Percentiles rank a stretch among this genome's conserved stretches.
Conservation (phyloP, 1,139 yeast genomes). For the Blastobotrys arbuscula region DNA sequence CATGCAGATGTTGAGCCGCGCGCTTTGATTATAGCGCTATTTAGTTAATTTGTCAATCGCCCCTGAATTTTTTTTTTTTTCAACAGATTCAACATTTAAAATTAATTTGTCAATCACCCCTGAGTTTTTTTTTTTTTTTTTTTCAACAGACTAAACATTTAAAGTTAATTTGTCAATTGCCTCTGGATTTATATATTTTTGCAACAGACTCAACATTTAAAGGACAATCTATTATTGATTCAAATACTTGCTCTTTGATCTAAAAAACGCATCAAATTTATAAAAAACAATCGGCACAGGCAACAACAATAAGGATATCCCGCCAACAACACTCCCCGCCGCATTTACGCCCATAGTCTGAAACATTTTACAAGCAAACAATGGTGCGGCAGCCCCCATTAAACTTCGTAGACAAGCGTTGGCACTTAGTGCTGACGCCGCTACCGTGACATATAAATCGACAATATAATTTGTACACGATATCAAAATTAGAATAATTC, state of each 20-base stretch:
- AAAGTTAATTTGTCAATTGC: too few species aligned
- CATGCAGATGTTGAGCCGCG: too few species aligned
- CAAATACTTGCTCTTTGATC: constrained; percentile 6
- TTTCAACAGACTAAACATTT: too few species aligned
- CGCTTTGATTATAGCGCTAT: too few species aligned
- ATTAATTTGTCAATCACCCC: too few species aligned
- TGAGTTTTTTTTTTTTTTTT: too few species aligned
- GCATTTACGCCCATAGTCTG: constrained; percentile 63
- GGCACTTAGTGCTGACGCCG: constrained; percentile 89
- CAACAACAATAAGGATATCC: constrained; percentile 53
- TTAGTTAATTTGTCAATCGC: too few species aligned
- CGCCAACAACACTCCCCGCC: constrained; percentile 73
- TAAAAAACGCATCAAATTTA: constrained; percentile 1
- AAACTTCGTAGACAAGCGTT: constrained; percentile 75
- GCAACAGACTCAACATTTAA: too few species aligned
- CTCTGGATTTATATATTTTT: too few species aligned
- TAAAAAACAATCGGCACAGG: constrained; percentile 67
- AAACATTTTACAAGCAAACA: constrained; percentile 72
- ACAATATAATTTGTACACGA: constrained; percentile 72
- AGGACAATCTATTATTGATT: too few species aligned
- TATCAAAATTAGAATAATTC: constrained; percentile 65
- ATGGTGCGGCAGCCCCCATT: constrained; percentile 69
- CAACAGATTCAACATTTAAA: too few species aligned
- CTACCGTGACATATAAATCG: constrained; percentile 67
- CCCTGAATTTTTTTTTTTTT: too few species aligned